These are phyloP conservation scores for Raddia distichophylla DNA, from an alignment of 176 grass and related monocot species.

Conservation along the genomic window DNA sequence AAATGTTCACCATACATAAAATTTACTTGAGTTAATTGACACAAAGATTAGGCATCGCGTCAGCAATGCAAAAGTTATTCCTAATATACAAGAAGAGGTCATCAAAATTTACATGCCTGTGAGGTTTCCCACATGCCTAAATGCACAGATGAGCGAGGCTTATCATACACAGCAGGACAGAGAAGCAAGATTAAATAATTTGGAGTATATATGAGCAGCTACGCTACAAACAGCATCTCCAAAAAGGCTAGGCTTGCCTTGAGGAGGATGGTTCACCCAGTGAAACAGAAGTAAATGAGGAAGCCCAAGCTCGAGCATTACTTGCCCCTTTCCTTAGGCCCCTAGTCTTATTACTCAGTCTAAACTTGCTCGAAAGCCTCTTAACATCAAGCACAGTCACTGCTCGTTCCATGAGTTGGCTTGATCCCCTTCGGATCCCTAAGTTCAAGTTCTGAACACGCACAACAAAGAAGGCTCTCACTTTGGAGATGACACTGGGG, in stretches of 20 bases:
- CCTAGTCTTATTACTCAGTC: conserved; percentile 64
- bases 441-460: conserved; percentile 48
- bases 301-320: conserved; percentile 89
- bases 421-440: conserved; percentile 49
- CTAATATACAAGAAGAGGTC: conserved; percentile 54
- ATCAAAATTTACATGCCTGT: conserved; percentile 73
- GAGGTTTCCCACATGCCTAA: conserved; percentile 42
- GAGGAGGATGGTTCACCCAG: conserved; percentile 74
- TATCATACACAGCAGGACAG: conserved; percentile 46
- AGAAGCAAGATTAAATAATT: conserved; percentile 43
- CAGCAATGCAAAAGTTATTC: conserved; percentile 36
- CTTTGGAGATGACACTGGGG: conserved; percentile 35
- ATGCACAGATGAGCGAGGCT: conserved; percentile 30
- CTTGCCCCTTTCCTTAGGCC: conserved; percentile 72
- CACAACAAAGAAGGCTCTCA: conserved; percentile 57
- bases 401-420: conserved; percentile 55
- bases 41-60: conserved; percentile 33
- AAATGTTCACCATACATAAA: conserved; percentile 34
- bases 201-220: conserved; percentile 41
- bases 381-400: conserved; percentile 55
- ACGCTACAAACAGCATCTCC: conserved; percentile 36
- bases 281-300: conserved; percentile 85
- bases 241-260: conserved; percentile 50
- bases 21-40: conserved; percentile 36
- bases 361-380: conserved; percentile 71